These are phyloP conservation scores for Ophiosphaerella herpotricha DNA, from an alignment of 2,329 filamentous ascomycete genomes.

Conservation along the genomic window DNA sequence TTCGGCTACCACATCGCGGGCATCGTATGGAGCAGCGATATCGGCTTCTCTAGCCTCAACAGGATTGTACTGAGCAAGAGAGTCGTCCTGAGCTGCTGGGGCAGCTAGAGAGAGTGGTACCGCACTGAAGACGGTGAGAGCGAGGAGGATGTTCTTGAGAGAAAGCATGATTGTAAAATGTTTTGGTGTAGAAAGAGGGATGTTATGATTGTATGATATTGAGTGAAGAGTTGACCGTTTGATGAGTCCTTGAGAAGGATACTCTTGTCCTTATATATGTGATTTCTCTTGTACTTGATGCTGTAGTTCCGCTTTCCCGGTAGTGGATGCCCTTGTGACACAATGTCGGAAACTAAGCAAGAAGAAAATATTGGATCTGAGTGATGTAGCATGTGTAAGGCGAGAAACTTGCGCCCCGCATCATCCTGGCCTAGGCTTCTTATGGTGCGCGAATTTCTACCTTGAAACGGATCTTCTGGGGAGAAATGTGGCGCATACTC, in stretches of 20 bases:
- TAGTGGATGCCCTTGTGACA: no score
- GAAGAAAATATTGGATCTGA: no score
- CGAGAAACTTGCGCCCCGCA: no score
- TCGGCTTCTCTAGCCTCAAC: not conserved
- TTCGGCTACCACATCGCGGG: not conserved
- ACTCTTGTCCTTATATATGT: not conserved
- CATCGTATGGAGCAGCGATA: not conserved
- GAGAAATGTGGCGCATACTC: no score
- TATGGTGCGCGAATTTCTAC: no score
- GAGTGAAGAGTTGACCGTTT: not conserved
- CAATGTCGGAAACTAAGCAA: no score
- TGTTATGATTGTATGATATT: not conserved
- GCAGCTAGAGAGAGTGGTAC: not conserved
- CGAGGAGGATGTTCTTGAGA: not conserved
- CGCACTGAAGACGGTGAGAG: not conserved
- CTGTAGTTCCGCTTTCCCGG: no score
- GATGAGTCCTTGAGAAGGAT: not conserved
- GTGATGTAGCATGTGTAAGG: no score
- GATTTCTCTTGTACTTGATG: not conserved
- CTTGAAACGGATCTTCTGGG: no score
- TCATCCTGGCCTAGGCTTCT: no score
- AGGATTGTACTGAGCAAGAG: not conserved
- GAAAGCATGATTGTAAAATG: not conserved
- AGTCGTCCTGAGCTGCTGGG: not conserved
- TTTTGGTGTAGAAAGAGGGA: not conserved